A percentile compares a stretch with the other conserved stretches of the same genome.
phyloP scores from a whole-genome alignment of 805 yeast genomes.

The Ogataea paraovalis region DNA sequence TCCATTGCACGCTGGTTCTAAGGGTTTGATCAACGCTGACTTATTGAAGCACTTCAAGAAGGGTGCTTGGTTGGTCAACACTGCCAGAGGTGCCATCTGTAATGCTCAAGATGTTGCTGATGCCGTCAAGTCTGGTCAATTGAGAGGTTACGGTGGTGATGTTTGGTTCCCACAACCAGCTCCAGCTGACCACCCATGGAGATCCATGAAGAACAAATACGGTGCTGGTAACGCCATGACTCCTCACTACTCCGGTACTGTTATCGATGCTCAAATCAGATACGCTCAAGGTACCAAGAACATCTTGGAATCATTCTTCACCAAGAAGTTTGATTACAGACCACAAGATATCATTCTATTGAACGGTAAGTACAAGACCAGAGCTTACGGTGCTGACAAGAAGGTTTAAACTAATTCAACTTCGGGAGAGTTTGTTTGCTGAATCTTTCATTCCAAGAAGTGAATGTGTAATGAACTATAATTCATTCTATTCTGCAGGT shows the following conservation, averaged over 20 bases:
- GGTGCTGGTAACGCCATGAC: constrained; percentile 85
- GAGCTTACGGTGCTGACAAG: constrained; percentile 59
- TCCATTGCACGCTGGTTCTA: constrained; percentile 69
- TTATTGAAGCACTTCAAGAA: constrained; percentile 64
- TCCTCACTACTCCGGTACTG: constrained; percentile 77
- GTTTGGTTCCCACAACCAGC: constrained; percentile 88
- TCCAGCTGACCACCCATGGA: constrained; percentile 74
- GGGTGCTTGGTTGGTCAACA: constrained; percentile 71
- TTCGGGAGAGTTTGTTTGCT: not conserved
- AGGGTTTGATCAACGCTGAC: constrained; percentile 64
- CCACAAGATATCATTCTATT: constrained; percentile 73
- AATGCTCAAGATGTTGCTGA: constrained; percentile 71
- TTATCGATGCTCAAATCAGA: constrained; percentile 74
- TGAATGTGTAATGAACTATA: not conserved
- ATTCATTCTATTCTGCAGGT: not conserved
- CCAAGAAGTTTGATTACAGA: constrained; percentile 60
- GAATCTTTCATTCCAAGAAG: not conserved
- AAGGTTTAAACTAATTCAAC: constrained; percentile 14
- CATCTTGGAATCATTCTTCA: constrained; percentile 60
- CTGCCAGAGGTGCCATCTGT: constrained; percentile 81
- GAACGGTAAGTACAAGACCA: constrained; percentile 69
- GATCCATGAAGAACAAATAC: constrained; percentile 57
- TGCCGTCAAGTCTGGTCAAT: constrained; percentile 63
- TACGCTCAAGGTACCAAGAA: constrained; percentile 66
- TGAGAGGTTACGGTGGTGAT: constrained; percentile 81